These are phyloP conservation scores for Boletus reticulatus DNA, from an alignment of 768 basidiomycete genomes.

Conservation along the genomic window DNA sequence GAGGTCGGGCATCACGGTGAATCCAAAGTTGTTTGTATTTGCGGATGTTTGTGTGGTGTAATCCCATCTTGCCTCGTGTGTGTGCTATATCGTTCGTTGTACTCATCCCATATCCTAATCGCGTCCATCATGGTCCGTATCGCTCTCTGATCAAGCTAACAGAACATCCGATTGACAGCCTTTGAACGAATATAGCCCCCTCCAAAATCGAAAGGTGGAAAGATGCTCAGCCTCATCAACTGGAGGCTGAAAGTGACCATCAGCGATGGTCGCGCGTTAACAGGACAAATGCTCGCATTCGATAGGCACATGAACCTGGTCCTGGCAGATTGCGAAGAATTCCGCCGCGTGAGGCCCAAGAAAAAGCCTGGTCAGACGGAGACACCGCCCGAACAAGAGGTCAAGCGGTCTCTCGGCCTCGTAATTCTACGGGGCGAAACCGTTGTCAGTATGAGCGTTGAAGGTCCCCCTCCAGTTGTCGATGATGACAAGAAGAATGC, in stretches of 20 bases:
- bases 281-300: slow-evolving; percentile 99
- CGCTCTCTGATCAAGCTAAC: slow-evolving; percentile 9
- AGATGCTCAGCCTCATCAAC: slow-evolving; percentile 97
- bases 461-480: slow-evolving; percentile 90
- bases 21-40: slow-evolving; percentile 24
- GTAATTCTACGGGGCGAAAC: slow-evolving; percentile 97
- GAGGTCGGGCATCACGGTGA: background rate
- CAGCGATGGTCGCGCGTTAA: slow-evolving; percentile 93
- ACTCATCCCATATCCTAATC: slow-evolving; percentile 25
- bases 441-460: slow-evolving; percentile 91
- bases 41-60: slow-evolving; percentile 29
- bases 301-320: slow-evolving; percentile 99
- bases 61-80: slow-evolving; percentile 21
- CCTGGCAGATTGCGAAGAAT: slow-evolving; percentile 97
- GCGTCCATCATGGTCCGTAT: slow-evolving; percentile 58
- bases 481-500: slow-evolving; percentile 87
- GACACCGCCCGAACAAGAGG: slow-evolving; percentile 79
- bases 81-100: slow-evolving; percentile 20
- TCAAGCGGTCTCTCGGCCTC: slow-evolving; percentile 94
- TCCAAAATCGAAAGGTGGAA: slow-evolving; percentile 96
- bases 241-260: slow-evolving; percentile 97
- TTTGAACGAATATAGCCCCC: slow-evolving; percentile 59
- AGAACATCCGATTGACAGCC: slow-evolving; percentile 5
- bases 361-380: slow-evolving; percentile 80
- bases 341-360: slow-evolving; percentile 88